Percentiles rank a stretch among this genome's conserved stretches.
These are phyloP conservation scores for Vitis hybrid DNA, from an alignment of 177 flowering plant genomes.

Conservation along the genomic window DNA sequence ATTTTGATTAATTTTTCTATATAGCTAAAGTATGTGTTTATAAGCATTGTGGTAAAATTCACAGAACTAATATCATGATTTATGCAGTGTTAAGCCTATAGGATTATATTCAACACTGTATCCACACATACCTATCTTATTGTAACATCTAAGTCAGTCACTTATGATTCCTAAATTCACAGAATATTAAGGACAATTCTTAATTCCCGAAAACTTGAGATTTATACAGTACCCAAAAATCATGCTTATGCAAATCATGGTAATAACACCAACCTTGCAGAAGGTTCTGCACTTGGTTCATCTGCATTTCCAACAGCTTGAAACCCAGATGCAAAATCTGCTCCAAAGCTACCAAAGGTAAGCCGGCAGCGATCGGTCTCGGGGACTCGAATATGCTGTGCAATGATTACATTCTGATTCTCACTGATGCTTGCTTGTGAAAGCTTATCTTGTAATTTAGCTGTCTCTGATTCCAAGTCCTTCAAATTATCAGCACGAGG, in stretches of 20 bases:
- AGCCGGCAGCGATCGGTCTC: conserved; percentile 67
- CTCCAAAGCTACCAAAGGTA: conserved; percentile 88
- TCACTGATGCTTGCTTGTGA: conserved; percentile 45
- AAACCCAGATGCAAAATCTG: conserved; percentile 37
- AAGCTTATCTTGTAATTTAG: conserved; percentile 53
- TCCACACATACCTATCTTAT: too few relatives aligned
- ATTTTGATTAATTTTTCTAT: background rate
- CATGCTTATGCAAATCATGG: too few relatives aligned
- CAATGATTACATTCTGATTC: conserved; percentile 82
- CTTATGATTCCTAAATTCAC: background rate
- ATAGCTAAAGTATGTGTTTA: too few relatives aligned
- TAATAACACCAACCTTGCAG: conserved; percentile 50
- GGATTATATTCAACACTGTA: too few relatives aligned
- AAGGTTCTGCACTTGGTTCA: conserved; percentile 42
- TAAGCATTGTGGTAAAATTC: too few relatives aligned
- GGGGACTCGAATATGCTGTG: conserved; percentile 82
- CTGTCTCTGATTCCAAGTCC: conserved; percentile 33
- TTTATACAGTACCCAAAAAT: background rate
- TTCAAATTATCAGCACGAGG: conserved; percentile 42
- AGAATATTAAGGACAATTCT: background rate
- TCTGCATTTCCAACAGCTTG: conserved; percentile 30
- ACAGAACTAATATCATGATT: too few relatives aligned
- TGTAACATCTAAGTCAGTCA: too few relatives aligned
- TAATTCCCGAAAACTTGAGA: background rate
- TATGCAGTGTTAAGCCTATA: too few relatives aligned